phyloP scores from a whole-genome alignment of 305 asterid species.

The Vinca major region DNA sequence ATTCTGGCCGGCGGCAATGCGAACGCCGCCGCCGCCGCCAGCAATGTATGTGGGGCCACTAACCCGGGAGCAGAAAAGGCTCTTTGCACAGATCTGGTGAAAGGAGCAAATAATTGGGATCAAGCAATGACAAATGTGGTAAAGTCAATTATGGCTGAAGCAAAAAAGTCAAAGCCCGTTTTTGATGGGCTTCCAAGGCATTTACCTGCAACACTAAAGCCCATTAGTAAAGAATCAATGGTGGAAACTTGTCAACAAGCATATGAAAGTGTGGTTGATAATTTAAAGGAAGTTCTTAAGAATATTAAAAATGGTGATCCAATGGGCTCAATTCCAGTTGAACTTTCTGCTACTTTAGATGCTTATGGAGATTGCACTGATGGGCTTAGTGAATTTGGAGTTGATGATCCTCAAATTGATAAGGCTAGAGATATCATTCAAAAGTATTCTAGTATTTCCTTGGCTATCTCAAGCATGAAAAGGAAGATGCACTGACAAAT shows the following conservation, averaged over 20 bases:
- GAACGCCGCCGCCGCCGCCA: not conserved
- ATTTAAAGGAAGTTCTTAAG: conserved; percentile 10
- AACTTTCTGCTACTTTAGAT: conserved; percentile 23
- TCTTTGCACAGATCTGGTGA: conserved; percentile 6
- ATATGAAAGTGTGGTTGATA: conserved; percentile 14
- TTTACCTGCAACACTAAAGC: not conserved
- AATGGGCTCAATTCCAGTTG: conserved; percentile 1
- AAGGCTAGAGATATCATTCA: not conserved
- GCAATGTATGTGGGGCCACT: conserved; percentile 4
- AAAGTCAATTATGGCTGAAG: not conserved
- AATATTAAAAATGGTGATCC: conserved; percentile 21
- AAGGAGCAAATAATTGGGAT: conserved; percentile 10
- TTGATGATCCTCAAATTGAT: not conserved
- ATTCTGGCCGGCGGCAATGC: not conserved
- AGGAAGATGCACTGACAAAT: not conserved
- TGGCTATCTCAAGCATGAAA: conserved; percentile 10
- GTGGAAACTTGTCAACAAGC: conserved; percentile 22
- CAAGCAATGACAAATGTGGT: conserved; percentile 7
- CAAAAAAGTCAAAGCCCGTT: not conserved
- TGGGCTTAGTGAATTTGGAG: conserved; percentile 23
- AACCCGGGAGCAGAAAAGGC: not conserved
- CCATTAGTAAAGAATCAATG: conserved; percentile 21
- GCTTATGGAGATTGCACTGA: conserved; percentile 28
- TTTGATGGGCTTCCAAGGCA: not conserved
- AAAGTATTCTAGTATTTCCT: conserved; percentile 13